phyloP scores from a whole-genome alignment of 208 protist species.

The Trypanosoma grayi region DNA sequence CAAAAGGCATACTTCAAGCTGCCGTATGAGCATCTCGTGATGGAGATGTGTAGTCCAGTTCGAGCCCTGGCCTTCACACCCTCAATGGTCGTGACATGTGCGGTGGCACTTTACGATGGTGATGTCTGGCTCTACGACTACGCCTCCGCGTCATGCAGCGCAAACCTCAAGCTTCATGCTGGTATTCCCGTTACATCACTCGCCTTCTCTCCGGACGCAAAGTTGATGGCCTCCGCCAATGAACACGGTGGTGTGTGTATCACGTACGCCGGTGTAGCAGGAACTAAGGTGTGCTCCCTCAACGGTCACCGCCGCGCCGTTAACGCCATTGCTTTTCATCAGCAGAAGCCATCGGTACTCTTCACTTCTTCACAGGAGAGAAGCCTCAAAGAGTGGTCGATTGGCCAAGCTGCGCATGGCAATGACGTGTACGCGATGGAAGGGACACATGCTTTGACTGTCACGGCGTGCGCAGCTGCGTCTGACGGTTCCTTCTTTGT shows the following conservation, averaged over 20 bases:
- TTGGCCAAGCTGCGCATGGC: constrained; percentile 45
- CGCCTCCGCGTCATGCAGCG: constrained; percentile 40
- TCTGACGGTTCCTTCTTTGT: constrained; percentile 51
- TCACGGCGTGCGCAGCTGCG: constrained; percentile 59
- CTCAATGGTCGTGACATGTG: constrained; percentile 74
- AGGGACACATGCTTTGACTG: constrained; percentile 36
- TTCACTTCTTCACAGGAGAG: constrained; percentile 12
- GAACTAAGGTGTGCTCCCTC: constrained; percentile 44
- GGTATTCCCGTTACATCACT: constrained; percentile 55
- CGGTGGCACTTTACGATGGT: constrained; percentile 62
- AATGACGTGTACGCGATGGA: constrained; percentile 6
- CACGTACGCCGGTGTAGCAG: constrained; percentile 56
- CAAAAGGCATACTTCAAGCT: neutral
- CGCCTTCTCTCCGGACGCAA: constrained; percentile 58
- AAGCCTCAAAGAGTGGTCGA: constrained; percentile 42
- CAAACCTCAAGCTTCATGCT: constrained; percentile 45
- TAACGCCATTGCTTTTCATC: constrained; percentile 43
- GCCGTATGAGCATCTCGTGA: neutral
- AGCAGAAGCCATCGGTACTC: constrained; percentile 3
- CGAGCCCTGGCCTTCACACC: constrained; percentile 55
- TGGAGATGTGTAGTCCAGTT: constrained; percentile 30
- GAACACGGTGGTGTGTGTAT: constrained; percentile 61
- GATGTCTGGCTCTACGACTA: constrained; percentile 59
- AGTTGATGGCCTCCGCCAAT: constrained; percentile 71
- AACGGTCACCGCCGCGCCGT: constrained; percentile 72